Percentiles rank a stretch among this genome's conserved stretches.
Evolutionary conservation across 257 asterid genomes (phyloP).

Genomic region (Euphrasia confusa): DNA sequence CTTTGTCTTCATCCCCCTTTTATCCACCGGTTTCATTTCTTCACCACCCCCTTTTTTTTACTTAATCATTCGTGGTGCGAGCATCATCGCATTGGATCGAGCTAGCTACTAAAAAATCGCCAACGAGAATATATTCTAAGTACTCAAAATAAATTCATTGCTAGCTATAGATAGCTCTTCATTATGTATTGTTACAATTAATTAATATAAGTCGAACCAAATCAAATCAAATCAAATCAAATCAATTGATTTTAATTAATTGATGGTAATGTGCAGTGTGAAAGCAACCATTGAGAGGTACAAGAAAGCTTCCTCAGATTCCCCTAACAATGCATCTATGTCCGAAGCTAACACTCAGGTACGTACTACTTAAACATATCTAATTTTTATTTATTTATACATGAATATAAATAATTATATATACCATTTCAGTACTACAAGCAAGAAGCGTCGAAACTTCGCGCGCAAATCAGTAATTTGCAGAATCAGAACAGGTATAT

Average conservation of each 20-base stretch:
- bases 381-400: no score
- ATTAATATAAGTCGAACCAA: background rate
- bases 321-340: constrained; percentile 56
- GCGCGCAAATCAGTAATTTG: constrained; percentile 66
- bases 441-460: constrained; percentile 80
- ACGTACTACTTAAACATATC: background rate
- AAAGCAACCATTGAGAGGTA: constrained; percentile 90
- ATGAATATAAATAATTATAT: background rate
- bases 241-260: no score
- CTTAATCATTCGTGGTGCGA: no score
- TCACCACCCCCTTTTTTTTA: no score
- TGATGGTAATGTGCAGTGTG: constrained; percentile 48
- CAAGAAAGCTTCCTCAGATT: constrained; percentile 85
- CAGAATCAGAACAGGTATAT: constrained; percentile 73
- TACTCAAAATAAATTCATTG: no score
- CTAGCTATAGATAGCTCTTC: background rate
- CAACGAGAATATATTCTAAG: no score
- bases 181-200: no score
- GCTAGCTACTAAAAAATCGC: no score
- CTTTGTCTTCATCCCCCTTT: constrained; percentile 29
- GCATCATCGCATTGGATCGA: no score
- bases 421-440: constrained; percentile 61
- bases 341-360: constrained; percentile 97
- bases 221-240: no score
- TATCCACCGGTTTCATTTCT: constrained; percentile 29